Conservation (phyloP, 140 eudicot species). For the Senecio squalidus region DNA sequence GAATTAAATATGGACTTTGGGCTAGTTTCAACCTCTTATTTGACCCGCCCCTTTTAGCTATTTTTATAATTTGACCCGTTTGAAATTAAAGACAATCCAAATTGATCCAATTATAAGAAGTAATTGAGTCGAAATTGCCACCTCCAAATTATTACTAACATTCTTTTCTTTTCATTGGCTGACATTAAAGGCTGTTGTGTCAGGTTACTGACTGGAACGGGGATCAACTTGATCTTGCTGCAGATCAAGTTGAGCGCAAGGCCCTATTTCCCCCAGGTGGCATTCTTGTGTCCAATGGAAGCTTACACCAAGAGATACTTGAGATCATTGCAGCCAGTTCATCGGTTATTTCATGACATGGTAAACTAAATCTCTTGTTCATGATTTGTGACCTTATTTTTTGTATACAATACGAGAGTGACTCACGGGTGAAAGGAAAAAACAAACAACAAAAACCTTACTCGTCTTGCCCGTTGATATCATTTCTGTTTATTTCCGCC, state of each 20-base stretch:
- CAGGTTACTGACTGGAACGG: slow-evolving; percentile 97
- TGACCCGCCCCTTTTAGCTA: too few species aligned
- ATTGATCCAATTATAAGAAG: too few species aligned
- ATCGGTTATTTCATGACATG: slow-evolving; percentile 26
- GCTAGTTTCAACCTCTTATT: too few species aligned
- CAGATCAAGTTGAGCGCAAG: slow-evolving; percentile 69
- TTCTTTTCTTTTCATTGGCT: not conserved
- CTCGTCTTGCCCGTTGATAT: too few species aligned
- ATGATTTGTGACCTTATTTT: slow-evolving; percentile 17
- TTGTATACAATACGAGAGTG: slow-evolving; percentile 1
- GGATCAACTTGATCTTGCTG: slow-evolving; percentile 68
- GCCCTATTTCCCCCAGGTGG: slow-evolving; percentile 72
- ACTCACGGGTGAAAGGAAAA: slow-evolving; percentile 1
- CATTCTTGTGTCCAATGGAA: slow-evolving; percentile 63
- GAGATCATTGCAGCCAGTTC: slow-evolving; percentile 50
- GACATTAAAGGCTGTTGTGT: slow-evolving; percentile 2
- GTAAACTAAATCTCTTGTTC: not conserved
- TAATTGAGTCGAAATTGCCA: too few species aligned
- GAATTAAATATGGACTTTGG: too few species aligned
- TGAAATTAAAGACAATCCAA: too few species aligned
- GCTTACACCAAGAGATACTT: slow-evolving; percentile 56
- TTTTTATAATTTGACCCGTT: too few species aligned
- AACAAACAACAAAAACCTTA: not conserved
- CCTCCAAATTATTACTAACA: not conserved
- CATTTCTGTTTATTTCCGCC: too few species aligned